These are phyloP conservation scores for Bidens hawaiensis DNA, from an alignment of 140 eudicot species.

Conservation along the genomic window DNA sequence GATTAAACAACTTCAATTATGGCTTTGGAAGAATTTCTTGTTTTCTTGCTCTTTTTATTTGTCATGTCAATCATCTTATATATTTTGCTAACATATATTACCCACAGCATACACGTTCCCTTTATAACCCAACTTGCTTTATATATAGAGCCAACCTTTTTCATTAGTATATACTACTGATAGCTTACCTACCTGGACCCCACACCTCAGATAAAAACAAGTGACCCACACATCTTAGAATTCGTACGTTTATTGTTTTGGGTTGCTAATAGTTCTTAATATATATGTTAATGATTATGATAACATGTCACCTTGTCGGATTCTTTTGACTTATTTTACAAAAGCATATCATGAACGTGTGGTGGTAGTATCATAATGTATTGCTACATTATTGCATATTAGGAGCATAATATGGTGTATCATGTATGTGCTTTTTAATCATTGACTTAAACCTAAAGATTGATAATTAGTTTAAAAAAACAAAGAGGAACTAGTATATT, in stretches of 20 bases:
- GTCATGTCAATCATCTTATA: constrained; percentile 24
- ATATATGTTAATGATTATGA: background rate
- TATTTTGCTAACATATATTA: constrained; percentile 2
- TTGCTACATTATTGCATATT: constrained; percentile 27
- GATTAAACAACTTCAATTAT: background rate
- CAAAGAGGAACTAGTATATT: too few species aligned
- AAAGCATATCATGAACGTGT: constrained; percentile 17
- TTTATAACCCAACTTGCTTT: constrained; percentile 5
- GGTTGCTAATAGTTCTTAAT: background rate
- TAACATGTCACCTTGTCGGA: constrained; percentile 14
- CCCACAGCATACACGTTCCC: too few species aligned
- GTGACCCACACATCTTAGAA: constrained; percentile 2
- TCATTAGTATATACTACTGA: too few species aligned
- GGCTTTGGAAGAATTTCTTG: background rate
- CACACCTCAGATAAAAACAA: too few species aligned
- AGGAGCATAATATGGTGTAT: constrained; percentile 13
- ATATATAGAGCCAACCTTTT: background rate
- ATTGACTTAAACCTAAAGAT: constrained; percentile 12
- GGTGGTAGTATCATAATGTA: constrained; percentile 13
- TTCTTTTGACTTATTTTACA: constrained; percentile 21
- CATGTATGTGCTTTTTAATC: constrained; percentile 24
- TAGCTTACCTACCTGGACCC: too few species aligned
- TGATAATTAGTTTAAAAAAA: background rate
- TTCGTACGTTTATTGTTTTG: background rate
- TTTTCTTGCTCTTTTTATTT: constrained; percentile 9